Evolutionary conservation across 306 rosid genomes (phyloP).

Genomic region (Boehmeria nivea): DNA sequence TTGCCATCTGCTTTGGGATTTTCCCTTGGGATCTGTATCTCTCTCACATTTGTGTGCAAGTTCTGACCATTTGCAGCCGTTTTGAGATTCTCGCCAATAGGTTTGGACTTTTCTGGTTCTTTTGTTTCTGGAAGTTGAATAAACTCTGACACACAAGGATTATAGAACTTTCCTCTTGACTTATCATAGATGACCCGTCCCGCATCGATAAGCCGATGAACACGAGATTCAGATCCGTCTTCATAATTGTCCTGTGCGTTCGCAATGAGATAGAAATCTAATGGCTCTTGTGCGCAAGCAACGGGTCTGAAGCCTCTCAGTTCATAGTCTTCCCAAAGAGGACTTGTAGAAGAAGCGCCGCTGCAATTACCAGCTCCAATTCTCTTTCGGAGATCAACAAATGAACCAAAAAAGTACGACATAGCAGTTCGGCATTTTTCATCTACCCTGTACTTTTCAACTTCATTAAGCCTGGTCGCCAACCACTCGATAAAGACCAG

Average conservation of each 20-base stretch:
- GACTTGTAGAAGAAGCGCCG: slow-evolving; percentile 28
- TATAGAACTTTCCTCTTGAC: slow-evolving; percentile 24
- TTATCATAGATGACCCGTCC: slow-evolving; percentile 58
- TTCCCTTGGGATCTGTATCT: slow-evolving; percentile 15
- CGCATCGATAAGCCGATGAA: slow-evolving; percentile 49
- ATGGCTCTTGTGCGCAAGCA: slow-evolving; percentile 38
- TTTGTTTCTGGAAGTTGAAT: slow-evolving; percentile 23
- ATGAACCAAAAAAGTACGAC: slow-evolving; percentile 60
- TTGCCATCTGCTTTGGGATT: slow-evolving; percentile 22
- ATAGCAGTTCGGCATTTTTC: slow-evolving; percentile 44
- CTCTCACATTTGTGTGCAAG: too few relatives aligned
- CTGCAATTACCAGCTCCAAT: slow-evolving; percentile 27
- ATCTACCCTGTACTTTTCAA: slow-evolving; percentile 36
- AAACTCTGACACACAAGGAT: slow-evolving; percentile 6
- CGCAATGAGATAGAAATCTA: slow-evolving; percentile 56
- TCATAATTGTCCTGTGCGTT: slow-evolving; percentile 43
- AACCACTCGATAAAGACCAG: slow-evolving; percentile 84
- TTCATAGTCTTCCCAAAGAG: slow-evolving; percentile 96
- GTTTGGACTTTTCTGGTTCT: too few relatives aligned
- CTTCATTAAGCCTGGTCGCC: slow-evolving; percentile 35
- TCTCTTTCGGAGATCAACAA: slow-evolving; percentile 43
- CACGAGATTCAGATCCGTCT: slow-evolving; percentile 48
- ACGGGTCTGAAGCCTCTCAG: slow-evolving; percentile 79
- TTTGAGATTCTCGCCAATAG: too few relatives aligned
- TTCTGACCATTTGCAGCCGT: slow-evolving; percentile 17